Evolutionary conservation across 345 rosid genomes (phyloP).

Genomic region (Cardamine occulta): DNA sequence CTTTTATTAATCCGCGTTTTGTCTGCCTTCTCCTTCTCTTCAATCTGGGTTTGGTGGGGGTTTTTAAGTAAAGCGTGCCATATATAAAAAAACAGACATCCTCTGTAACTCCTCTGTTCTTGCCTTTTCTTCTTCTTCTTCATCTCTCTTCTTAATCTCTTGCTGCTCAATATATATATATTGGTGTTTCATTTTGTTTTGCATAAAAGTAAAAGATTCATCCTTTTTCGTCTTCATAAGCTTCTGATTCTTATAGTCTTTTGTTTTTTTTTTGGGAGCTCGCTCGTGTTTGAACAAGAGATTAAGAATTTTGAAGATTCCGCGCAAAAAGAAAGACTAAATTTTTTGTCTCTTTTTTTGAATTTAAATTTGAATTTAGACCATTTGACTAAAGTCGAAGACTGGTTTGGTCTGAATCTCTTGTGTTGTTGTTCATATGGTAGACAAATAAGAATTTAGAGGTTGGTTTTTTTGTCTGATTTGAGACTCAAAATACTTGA

Average conservation of each 20-base stretch:
- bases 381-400: slow-evolving; percentile 24
- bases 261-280: neutral
- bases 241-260: slow-evolving; percentile 20
- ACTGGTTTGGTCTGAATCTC: slow-evolving; percentile 27
- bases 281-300: slow-evolving; percentile 18
- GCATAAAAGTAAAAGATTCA: slow-evolving; percentile 23
- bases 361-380: slow-evolving; percentile 11
- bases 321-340: slow-evolving; percentile 8
- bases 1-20: slow-evolving; percentile 30
- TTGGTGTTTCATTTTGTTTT: slow-evolving; percentile 8
- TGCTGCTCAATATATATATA: slow-evolving; percentile 21
- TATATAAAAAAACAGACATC: slow-evolving; percentile 52
- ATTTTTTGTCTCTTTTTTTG: neutral
- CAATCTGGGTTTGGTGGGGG: slow-evolving; percentile 41
- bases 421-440: slow-evolving; percentile 36
- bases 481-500: slow-evolving; percentile 9
- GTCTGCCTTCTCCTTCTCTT: slow-evolving; percentile 34
- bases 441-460: slow-evolving; percentile 1
- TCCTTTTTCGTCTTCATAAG: slow-evolving; percentile 5
- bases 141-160: slow-evolving; percentile 1
- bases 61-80: slow-evolving; percentile 43
- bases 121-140: slow-evolving; percentile 43
- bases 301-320: slow-evolving; percentile 28
- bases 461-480: neutral
- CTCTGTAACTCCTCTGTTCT: slow-evolving; percentile 60